A percentile compares a stretch with the other conserved stretches of the same genome.
Evolutionary conservation across 2,329 filamentous ascomycete species (phyloP).

Genomic region (Colletotrichum tropicale): DNA sequence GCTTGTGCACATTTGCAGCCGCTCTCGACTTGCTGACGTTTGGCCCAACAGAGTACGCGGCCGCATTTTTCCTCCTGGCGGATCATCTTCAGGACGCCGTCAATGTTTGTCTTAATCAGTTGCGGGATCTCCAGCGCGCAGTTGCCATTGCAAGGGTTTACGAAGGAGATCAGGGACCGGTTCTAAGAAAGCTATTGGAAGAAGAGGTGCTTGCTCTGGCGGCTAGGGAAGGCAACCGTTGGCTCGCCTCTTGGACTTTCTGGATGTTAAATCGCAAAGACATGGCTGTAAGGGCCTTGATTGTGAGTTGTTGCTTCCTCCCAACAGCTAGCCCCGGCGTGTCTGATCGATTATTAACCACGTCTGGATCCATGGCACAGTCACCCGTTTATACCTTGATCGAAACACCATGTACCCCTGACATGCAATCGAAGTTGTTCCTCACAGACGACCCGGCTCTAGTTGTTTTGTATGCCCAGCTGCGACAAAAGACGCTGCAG

Average conservation of each 20-base stretch:
- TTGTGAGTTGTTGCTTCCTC: constrained; percentile 59
- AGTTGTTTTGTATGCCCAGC: constrained; percentile 83
- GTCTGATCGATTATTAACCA: neutral
- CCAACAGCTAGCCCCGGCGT: neutral
- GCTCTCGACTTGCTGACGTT: constrained; percentile 39
- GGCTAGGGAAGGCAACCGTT: constrained; percentile 82
- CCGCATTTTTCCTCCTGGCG: constrained; percentile 92
- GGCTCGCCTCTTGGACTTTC: constrained; percentile 95
- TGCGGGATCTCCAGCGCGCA: constrained; percentile 88
- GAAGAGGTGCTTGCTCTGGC: constrained; percentile 82
- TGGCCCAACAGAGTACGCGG: constrained; percentile 79
- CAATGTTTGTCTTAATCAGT: constrained; percentile 83
- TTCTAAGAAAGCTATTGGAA: constrained; percentile 75
- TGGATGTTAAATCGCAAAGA: constrained; percentile 86
- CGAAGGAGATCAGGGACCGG: constrained; percentile 80
- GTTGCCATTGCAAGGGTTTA: constrained; percentile 88
- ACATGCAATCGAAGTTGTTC: constrained; percentile 78
- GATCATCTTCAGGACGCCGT: constrained; percentile 85
- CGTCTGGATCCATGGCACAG: constrained; percentile 42
- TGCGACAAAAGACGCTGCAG: constrained; percentile 81
- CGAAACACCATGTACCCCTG: constrained; percentile 70
- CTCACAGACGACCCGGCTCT: constrained; percentile 90
- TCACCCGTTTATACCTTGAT: constrained; percentile 79
- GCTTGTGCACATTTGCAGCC: neutral
- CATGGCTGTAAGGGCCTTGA: constrained; percentile 82